Percentiles rank a stretch among this genome's conserved stretches.
Evolutionary conservation across 163 green algal species (phyloP).

Genomic region (Trebouxiophyceae sp.): DNA sequence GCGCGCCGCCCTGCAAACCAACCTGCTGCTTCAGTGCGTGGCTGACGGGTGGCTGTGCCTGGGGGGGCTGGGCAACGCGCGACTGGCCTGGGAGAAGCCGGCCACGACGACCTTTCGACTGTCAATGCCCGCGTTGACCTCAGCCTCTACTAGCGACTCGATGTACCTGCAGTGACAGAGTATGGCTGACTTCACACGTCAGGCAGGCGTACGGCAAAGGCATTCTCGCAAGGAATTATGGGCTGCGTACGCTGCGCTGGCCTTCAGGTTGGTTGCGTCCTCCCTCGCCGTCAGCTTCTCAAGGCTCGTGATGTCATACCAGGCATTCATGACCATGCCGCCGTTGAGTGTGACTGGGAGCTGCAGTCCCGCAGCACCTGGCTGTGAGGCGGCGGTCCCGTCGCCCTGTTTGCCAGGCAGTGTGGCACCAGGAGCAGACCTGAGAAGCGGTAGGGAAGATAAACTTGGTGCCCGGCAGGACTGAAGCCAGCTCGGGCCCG

Average conservation of each 20-base stretch:
- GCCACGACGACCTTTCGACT: conserved; percentile 52
- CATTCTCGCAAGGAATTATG: not conserved
- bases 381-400: no score
- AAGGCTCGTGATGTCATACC: not conserved
- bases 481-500: not conserved
- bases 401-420: no score
- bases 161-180: conserved; percentile 37
- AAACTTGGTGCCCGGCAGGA: not conserved
- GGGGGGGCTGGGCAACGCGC: no score
- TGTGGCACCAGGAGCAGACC: no score
- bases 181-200: conserved; percentile 1
- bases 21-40: no score
- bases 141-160: conserved; percentile 45
- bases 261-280: not conserved
- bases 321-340: not conserved
- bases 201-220: no score
- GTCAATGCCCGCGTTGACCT: conserved; percentile 49
- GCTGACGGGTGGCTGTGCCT: no score
- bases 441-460: not conserved
- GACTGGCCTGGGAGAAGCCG: conserved; percentile 74
- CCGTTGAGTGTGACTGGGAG: not conserved
- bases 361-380: no score
- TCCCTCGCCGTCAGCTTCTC: not conserved
- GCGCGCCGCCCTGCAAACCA: conserved; percentile 59
- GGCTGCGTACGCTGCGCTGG: not conserved